These are phyloP conservation scores for Cyphellophora attinorum DNA, from an alignment of 2,329 filamentous ascomycete species.

Conservation along the genomic window DNA sequence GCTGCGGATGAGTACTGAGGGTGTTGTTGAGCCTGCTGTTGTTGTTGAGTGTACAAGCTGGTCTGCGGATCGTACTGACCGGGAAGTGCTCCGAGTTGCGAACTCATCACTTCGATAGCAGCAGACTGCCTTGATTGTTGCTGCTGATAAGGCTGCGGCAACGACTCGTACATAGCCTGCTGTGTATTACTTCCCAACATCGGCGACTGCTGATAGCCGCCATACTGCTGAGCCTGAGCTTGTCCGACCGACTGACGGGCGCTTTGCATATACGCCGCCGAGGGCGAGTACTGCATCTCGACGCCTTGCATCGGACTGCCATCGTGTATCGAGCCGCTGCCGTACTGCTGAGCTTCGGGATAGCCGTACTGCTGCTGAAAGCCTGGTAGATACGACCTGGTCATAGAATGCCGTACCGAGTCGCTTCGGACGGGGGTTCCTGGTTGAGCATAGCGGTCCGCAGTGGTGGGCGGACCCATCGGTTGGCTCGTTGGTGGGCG, in stretches of 20 bases:
- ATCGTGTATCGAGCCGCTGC: conserved; percentile 43
- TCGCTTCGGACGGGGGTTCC: conserved; percentile 25
- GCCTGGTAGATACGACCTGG: conserved; percentile 26
- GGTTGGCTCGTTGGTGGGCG: conserved; percentile 19
- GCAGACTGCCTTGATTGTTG: conserved; percentile 57
- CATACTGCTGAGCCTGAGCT: conserved; percentile 41
- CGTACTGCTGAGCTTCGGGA: conserved; percentile 40
- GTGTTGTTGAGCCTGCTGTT: conserved; percentile 46
- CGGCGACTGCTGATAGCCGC: conserved; percentile 52
- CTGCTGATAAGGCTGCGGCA: conserved; percentile 59
- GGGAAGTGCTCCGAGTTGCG: conserved; percentile 53
- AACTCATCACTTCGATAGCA: conserved; percentile 66
- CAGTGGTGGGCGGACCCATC: conserved; percentile 28
- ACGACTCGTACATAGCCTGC: conserved; percentile 62
- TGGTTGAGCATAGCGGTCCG: conserved; percentile 40
- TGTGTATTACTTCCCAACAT: conserved; percentile 54
- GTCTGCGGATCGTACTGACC: conserved; percentile 65
- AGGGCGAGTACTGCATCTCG: conserved; percentile 57
- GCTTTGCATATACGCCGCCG: conserved; percentile 48
- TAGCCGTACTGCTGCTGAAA: conserved; percentile 44
- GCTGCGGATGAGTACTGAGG: no score
- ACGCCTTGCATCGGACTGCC: conserved; percentile 35
- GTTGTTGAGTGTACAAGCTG: conserved; percentile 54
- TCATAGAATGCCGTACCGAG: conserved; percentile 25
- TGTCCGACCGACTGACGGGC: conserved; percentile 21